phyloP scores from a whole-genome alignment of 257 asterid genomes.

The Rauvolfia tetraphylla region DNA sequence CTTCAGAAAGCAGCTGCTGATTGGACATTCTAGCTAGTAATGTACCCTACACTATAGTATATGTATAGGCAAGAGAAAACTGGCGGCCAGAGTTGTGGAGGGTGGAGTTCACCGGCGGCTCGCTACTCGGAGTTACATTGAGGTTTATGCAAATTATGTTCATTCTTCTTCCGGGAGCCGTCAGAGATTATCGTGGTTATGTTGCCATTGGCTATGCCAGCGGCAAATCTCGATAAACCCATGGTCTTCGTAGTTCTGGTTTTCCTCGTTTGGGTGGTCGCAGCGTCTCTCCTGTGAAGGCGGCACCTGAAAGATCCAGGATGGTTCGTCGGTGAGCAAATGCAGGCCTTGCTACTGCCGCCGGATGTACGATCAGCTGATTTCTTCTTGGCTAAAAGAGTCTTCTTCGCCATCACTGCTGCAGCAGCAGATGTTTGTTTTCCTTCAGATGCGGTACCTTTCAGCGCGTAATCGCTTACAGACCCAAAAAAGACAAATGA shows the following conservation, averaged over 20 bases:
- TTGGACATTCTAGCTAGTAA: too few relatives aligned
- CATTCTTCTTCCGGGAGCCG: too few relatives aligned
- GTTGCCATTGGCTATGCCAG: too few relatives aligned
- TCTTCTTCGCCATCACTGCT: neutral
- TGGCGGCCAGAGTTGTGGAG: too few relatives aligned
- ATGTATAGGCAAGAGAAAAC: too few relatives aligned
- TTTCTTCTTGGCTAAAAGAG: neutral
- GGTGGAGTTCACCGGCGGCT: too few relatives aligned
- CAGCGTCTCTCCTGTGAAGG: neutral
- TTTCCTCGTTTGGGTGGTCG: neutral
- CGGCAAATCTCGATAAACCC: neutral
- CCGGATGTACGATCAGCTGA: neutral
- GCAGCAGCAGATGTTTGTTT: neutral
- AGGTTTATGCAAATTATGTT: neutral
- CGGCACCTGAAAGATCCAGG: conserved; percentile 12
- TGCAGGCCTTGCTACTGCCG: neutral
- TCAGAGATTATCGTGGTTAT: too few relatives aligned
- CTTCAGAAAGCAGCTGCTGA: too few relatives aligned
- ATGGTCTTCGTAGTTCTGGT: neutral
- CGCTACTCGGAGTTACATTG: neutral
- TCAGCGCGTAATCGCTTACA: too few relatives aligned
- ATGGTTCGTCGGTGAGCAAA: conserved; percentile 6
- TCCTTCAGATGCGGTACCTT: too few relatives aligned
- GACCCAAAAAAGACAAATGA: too few relatives aligned
- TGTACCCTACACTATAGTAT: too few relatives aligned